Conservation (phyloP, 2,329 filamentous ascomycete genomes). For the Exophiala spinifera region DNA sequence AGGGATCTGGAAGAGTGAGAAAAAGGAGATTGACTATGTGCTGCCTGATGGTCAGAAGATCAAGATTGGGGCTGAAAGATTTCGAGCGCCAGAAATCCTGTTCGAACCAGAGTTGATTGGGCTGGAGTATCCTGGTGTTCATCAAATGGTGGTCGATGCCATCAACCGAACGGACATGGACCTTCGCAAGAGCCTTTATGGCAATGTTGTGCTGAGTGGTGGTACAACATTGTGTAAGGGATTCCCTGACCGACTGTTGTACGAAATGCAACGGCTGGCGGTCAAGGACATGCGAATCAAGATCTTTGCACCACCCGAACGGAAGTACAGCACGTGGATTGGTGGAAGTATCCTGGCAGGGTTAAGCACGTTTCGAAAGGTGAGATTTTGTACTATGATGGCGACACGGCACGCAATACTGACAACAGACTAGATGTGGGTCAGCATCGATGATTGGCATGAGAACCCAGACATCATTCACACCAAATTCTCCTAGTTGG, state of each 20-base stretch:
- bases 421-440: conserved; percentile 78
- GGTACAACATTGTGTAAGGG: conserved; percentile 95
- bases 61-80: conserved; percentile 90
- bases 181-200: conserved; percentile 86
- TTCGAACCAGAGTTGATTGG: conserved; percentile 98
- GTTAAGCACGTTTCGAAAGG: conserved; percentile 97
- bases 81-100: conserved; percentile 92
- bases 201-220: conserved; percentile 95
- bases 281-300: conserved; percentile 99
- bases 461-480: conserved; percentile 99
- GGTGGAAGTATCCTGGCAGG: conserved; percentile 95
- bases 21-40: conserved; percentile 80
- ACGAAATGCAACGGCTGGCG: conserved; percentile 87
- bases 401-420: conserved; percentile 5
- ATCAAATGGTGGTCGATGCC: conserved; percentile 95
- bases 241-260: conserved; percentile 87
- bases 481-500: conserved; percentile 79
- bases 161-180: conserved; percentile 96
- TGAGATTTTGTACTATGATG: conserved; percentile 43
- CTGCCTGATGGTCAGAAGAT: conserved; percentile 91
- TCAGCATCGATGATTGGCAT: conserved; percentile 99
- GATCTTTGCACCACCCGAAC: conserved; percentile 95
- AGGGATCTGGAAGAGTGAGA: conserved; percentile 64
- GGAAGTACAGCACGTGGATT: conserved; percentile 99
- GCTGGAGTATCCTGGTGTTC: conserved; percentile 91